Evolutionary conservation across 2,329 filamentous ascomycete genomes (phyloP).

Genomic region (Scolecobasidium constrictum): DNA sequence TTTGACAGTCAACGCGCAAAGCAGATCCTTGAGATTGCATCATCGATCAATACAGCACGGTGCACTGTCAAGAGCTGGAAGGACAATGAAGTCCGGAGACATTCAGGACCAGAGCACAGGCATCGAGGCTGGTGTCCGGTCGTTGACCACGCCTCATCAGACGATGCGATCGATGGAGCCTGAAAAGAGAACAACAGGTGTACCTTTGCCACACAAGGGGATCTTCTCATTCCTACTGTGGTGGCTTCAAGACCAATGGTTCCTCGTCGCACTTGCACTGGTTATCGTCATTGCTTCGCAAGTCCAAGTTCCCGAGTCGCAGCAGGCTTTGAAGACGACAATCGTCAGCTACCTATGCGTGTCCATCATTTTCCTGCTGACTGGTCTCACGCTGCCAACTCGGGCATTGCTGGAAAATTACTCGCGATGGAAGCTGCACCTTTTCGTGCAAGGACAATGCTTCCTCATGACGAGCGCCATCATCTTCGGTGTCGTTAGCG

Average conservation of each 20-base stretch:
- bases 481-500: slow-evolving; percentile 45
- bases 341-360: slow-evolving; percentile 57
- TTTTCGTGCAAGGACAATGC: slow-evolving; percentile 55
- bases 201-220: too few species aligned
- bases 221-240: slow-evolving; percentile 26
- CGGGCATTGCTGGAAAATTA: slow-evolving; percentile 50
- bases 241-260: slow-evolving; percentile 45
- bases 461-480: slow-evolving; percentile 56
- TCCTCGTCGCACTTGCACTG: slow-evolving; percentile 50
- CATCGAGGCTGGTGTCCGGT: too few species aligned
- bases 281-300: slow-evolving; percentile 43
- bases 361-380: slow-evolving; percentile 59
- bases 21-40: too few species aligned
- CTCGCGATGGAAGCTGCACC: slow-evolving; percentile 56
- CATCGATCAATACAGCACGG: too few species aligned
- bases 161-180: too few species aligned
- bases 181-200: too few species aligned
- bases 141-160: too few species aligned
- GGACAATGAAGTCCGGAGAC: too few species aligned
- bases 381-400: slow-evolving; percentile 56
- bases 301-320: slow-evolving; percentile 44
- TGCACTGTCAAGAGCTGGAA: too few species aligned
- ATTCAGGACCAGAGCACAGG: too few species aligned
- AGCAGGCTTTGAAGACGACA: slow-evolving; percentile 37
- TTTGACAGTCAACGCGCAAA: too few species aligned